A percentile compares a stretch with the other conserved stretches of the same genome.
phyloP scores from a whole-genome alignment of 176 grass and related monocot genomes.

The Hordeum marinum region DNA sequence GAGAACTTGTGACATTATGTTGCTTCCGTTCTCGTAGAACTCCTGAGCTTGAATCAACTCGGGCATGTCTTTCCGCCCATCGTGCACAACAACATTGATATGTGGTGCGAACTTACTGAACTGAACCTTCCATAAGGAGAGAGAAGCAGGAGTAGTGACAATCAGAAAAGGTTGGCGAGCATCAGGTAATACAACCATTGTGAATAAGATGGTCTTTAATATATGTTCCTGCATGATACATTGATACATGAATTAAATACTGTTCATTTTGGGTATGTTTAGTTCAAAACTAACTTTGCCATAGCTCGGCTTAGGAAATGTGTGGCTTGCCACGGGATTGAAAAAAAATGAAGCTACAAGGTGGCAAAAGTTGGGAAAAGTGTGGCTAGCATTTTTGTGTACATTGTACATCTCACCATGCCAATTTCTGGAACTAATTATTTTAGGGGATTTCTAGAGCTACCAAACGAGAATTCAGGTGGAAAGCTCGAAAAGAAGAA shows the following conservation, averaged over 20 bases:
- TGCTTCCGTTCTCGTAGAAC: conserved; percentile 41
- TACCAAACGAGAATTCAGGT: background rate
- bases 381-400: background rate
- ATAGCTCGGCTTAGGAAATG: background rate
- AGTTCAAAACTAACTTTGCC: background rate
- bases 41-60: conserved; percentile 47
- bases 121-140: conserved; percentile 60
- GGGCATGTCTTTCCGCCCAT: conserved; percentile 38
- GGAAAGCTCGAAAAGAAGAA: background rate
- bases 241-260: background rate
- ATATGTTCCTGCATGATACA: conserved; percentile 48
- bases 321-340: background rate
- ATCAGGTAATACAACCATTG: conserved; percentile 38
- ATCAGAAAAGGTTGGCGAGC: conserved; percentile 56
- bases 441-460: background rate
- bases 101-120: conserved; percentile 57
- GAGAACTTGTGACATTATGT: conserved; percentile 62
- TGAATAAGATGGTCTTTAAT: conserved; percentile 57
- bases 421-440: background rate
- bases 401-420: background rate
- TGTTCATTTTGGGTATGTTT: background rate
- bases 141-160: conserved; percentile 44
- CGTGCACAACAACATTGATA: conserved; percentile 60
- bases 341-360: background rate
- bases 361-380: background rate